Evolutionary conservation across 2,329 filamentous ascomycete genomes (phyloP).

Genomic region (Colletotrichum ledebouriae): DNA sequence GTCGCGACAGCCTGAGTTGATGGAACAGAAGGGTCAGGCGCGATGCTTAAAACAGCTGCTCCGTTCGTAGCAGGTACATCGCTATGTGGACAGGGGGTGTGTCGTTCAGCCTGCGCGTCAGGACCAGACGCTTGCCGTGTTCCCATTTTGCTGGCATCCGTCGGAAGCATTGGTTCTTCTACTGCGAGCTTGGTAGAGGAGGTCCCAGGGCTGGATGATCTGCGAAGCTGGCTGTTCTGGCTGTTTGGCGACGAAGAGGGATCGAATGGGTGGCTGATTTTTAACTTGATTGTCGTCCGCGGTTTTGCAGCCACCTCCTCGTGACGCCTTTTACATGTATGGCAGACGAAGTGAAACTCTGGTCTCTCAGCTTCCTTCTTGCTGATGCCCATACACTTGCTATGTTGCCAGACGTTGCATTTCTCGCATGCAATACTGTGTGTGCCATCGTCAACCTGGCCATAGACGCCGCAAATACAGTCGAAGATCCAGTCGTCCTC

Average conservation of each 20-base stretch:
- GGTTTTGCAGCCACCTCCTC: constrained; percentile 73
- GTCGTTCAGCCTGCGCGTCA: neutral
- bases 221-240: neutral
- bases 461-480: constrained; percentile 90
- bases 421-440: constrained; percentile 94
- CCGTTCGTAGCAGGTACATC: neutral
- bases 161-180: neutral
- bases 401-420: constrained; percentile 98
- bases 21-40: neutral
- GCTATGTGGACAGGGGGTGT: neutral
- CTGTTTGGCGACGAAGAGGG: neutral
- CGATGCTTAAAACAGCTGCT: neutral
- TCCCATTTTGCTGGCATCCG: neutral
- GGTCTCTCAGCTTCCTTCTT: constrained; percentile 84
- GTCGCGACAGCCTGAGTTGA: neutral
- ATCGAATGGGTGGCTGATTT: constrained; percentile 53
- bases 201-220: neutral
- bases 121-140: neutral
- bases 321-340: constrained; percentile 78
- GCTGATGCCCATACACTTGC: constrained; percentile 86
- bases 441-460: constrained; percentile 93
- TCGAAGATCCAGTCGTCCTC: constrained; percentile 96
- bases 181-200: neutral
- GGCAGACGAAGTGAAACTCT: constrained; percentile 90
- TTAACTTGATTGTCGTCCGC: constrained; percentile 66